Base-by-base conservation (phyloP, 2,329 filamentous ascomycete species). In the Trichophaea hybrida region DNA sequence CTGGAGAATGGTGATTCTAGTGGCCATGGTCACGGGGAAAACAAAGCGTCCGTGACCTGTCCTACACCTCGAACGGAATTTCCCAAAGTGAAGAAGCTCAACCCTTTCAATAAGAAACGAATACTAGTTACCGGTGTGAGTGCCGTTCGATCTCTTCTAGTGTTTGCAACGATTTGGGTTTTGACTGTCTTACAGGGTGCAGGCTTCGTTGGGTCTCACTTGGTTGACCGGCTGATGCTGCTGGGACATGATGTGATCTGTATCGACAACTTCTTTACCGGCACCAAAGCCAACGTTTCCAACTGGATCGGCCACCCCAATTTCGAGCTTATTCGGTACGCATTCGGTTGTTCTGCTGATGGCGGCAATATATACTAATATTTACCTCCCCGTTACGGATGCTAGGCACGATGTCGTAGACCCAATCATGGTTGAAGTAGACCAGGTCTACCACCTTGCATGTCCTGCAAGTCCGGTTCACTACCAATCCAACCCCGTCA, bases 391-490 rank as follows among this genome's bases (percentile, higher is more conserved):
- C 44, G 52, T 50, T 6, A 37, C 32, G 10, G 10, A 43, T 34
- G 24, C 33, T 57, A 68, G 67, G 46, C 67, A 68, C 57, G 68
- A 69, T 59, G 66, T 69, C 53, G 66, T 69, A 57, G 66, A 69
- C 57, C 65, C 64, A 48, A 65, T 68, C 38, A 62, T 68, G 38
- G 52, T 68, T 24, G 67, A 68, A 48, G 64, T 71, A 43, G 65
- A 70, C 62, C 68, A 69, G 55, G 69, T 71, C 57, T 71, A 70
- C 62, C 69, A 71, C 55, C 64, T 71, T 24, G 70, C 70, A 7
- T 71, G 70, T 57, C 70, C 70, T 5, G 70, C 69, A 12, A 70
- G 69, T 54, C 69, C 69, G 1, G 62, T 67, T 3, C 68, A 71
- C 54, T 71, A 70, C 61, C 69, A 71, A 56, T 67, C 68, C 17